A percentile compares a stretch with the other conserved stretches of the same genome.
Conservation (phyloP, 2,329 filamentous ascomycete genomes). For the Sclerotinia subarctica region DNA sequence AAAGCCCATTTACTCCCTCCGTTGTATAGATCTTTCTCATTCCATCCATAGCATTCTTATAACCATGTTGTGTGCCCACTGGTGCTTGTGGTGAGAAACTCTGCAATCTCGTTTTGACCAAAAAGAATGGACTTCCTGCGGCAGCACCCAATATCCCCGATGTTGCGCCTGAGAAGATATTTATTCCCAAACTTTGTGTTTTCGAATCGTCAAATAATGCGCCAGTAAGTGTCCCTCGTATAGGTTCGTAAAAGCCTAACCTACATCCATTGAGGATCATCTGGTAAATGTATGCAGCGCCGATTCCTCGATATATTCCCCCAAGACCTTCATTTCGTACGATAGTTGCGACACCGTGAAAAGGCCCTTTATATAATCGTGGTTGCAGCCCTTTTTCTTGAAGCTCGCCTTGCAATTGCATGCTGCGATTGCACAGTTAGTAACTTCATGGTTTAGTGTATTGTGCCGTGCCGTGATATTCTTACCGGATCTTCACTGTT, state of each 20-base stretch:
- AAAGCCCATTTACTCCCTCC: conserved; percentile 79
- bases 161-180: conserved; percentile 86
- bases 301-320: conserved; percentile 84
- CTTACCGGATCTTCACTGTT: conserved; percentile 94
- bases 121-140: conserved; percentile 94
- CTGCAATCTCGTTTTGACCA: conserved; percentile 94
- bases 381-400: conserved; percentile 81
- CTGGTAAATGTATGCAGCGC: conserved; percentile 94
- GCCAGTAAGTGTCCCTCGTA: conserved; percentile 68
- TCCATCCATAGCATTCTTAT: conserved; percentile 81
- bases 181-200: conserved; percentile 83
- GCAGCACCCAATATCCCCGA: conserved; percentile 90
- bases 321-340: conserved; percentile 82
- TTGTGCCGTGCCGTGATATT: conserved; percentile 12
- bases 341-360: conserved; percentile 89
- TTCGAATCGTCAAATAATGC: conserved; percentile 68
- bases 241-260: conserved; percentile 94
- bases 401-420: conserved; percentile 95
- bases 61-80: conserved; percentile 94
- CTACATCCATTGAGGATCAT: conserved; percentile 94
- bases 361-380: conserved; percentile 83
- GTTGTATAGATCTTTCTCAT: conserved; percentile 71
- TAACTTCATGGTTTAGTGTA: neutral
- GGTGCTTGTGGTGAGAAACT: conserved; percentile 90
- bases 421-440: conserved; percentile 48